Percentiles rank a stretch among this genome's conserved stretches.
These are phyloP conservation scores for Zopfochytrium polystomum DNA, from an alignment of 371 early-diverging fungal genomes.

Conservation along the genomic window DNA sequence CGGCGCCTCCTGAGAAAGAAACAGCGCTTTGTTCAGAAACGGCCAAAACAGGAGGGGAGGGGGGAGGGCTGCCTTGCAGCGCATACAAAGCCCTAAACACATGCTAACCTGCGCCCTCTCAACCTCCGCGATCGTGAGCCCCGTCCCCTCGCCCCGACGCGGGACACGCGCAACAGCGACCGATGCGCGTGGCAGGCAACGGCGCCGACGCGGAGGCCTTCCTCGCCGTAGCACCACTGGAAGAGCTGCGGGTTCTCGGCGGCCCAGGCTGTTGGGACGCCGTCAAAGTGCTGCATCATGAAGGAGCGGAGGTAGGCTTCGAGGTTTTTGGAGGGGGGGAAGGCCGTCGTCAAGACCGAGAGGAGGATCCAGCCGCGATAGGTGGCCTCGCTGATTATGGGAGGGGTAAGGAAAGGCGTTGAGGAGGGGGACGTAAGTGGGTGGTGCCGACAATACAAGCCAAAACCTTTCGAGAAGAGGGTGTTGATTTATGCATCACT, in stretches of 20 bases:
- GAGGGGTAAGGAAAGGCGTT: background rate
- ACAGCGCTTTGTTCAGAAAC: no score
- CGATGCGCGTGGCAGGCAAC: slow-evolving; percentile 60
- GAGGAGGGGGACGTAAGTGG: background rate
- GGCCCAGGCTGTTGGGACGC: slow-evolving; percentile 15
- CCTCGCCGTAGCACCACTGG: slow-evolving; percentile 19
- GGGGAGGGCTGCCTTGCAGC: no score
- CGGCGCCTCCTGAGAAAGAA: slow-evolving; percentile 75
- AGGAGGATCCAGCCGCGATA: slow-evolving; percentile 86
- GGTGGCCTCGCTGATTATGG: slow-evolving; percentile 55
- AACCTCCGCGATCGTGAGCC: slow-evolving; percentile 71
- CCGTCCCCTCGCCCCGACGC: slow-evolving; percentile 77
- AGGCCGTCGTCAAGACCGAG: slow-evolving; percentile 73
- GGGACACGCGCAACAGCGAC: slow-evolving; percentile 68
- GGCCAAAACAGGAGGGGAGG: slow-evolving; percentile 87
- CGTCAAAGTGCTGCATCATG: slow-evolving; percentile 61
- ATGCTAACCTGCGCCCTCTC: slow-evolving; percentile 77
- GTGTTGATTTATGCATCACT: background rate
- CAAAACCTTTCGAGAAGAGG: slow-evolving; percentile 5
- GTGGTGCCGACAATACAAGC: background rate
- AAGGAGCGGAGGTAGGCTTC: slow-evolving; percentile 80
- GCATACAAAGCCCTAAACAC: no score
- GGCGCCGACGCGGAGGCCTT: slow-evolving; percentile 46
- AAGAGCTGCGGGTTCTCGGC: slow-evolving; percentile 1
- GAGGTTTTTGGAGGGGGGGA: slow-evolving; percentile 89